Evolutionary conservation across 1,139 yeast genomes (phyloP), one percentile per base, ranked within the genome.

Genomic region (Candida labiduridarum): DNA sequence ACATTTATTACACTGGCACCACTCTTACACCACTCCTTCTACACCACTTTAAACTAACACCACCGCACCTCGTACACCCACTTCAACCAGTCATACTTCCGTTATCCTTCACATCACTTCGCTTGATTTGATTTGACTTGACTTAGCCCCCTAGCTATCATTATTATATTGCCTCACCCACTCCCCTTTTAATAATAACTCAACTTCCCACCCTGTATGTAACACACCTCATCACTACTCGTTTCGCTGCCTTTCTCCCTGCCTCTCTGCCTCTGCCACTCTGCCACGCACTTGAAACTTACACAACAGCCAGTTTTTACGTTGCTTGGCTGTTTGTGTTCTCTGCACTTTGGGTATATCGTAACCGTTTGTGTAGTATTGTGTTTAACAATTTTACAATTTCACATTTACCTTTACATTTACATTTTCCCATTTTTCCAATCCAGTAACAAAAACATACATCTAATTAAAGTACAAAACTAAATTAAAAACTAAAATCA

Each of bases 401-500:
- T 38, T 38, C 30, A 38, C 11, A 38, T 38, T 38, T 38, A 6
- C 41, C 4, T 12, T 8, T 10, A 2, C 22, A 19, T 38, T 38
- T 14, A 19, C 4, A 38, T 38, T 38, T 38, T 5, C 41, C 11
- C 22, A 11, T 12, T 7, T 15, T 35, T 35, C 39, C 19, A 35
- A 35, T 35, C 39, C 29, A 38, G 30, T 38, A 19, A 38, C 41
- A 22, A 38, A 34, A 34, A n/a, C 18, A 38, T 12, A 38, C 41
- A 38, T 27, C 30, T 29, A 38, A 38, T 38, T 22, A 38, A 38
- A 38, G 41, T 38, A 38, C 41, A 38, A 38, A 38, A 38, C 41
- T n/a, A 34, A 34, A 14, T 3, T 16, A 34, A 34, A 34, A 14
- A 14, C 19, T 15, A 34, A 14, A 34, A 34, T 16, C 19, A 34